phyloP scores from a whole-genome alignment of 2,329 filamentous ascomycete species.

The Diaporthe sp. region DNA sequence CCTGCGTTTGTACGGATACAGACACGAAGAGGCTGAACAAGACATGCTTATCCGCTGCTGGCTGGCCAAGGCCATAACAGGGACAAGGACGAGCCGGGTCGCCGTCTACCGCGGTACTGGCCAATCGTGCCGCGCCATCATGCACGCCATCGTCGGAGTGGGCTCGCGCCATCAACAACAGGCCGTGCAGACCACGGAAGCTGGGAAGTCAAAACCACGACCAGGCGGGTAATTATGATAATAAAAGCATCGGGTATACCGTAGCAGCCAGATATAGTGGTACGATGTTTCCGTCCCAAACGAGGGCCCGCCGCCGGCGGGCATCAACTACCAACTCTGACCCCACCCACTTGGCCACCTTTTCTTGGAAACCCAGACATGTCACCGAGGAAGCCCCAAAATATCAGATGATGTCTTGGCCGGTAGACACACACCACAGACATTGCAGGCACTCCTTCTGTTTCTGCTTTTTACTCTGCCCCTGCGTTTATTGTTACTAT shows the following conservation, averaged over 20 bases:
- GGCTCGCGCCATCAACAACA: background rate
- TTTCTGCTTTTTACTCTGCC: background rate
- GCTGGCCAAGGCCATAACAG: background rate
- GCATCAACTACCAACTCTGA: too few species aligned
- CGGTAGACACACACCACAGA: too few species aligned
- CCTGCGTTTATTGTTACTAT: background rate
- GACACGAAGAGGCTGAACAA: background rate
- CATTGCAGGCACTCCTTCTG: background rate
- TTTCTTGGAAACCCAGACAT: constrained; percentile 11
- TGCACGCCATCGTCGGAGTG: constrained; percentile 3
- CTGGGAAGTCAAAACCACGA: background rate
- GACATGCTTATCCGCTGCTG: background rate
- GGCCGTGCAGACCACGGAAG: background rate
- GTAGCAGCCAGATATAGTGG: background rate
- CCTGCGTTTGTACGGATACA: background rate
- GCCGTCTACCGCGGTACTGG: background rate
- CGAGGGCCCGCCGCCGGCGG: background rate
- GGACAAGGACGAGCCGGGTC: background rate
- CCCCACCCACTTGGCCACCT: background rate
- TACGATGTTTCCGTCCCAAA: background rate
- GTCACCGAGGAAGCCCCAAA: background rate
- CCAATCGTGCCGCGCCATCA: background rate
- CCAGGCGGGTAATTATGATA: background rate
- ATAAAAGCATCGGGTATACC: background rate
- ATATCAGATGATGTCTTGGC: constrained; percentile 5